Percentiles rank a stretch among this genome's conserved stretches.
These are phyloP conservation scores for Sporothrix protearum DNA, from an alignment of 2,329 filamentous ascomycete species.

Conservation along the genomic window DNA sequence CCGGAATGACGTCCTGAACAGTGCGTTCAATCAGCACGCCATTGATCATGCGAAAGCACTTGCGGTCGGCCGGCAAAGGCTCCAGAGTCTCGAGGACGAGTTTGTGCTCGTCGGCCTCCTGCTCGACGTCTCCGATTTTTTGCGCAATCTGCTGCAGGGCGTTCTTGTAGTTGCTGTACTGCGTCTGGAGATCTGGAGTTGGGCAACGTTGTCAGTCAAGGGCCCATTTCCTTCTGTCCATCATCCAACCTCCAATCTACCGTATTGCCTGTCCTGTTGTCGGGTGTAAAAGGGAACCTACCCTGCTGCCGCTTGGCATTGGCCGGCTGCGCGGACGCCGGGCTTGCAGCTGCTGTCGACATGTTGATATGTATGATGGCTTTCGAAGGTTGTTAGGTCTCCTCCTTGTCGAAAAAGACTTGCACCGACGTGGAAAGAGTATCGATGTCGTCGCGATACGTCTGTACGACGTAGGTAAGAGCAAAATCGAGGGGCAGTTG, in stretches of 20 bases:
- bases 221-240: background rate
- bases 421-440: background rate
- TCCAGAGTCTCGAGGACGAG: conserved; percentile 90
- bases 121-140: conserved; percentile 96
- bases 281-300: conserved; percentile 34
- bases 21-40: conserved; percentile 93
- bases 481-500: conserved; percentile 17
- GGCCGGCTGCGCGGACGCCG: conserved; percentile 19
- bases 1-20: conserved; percentile 85
- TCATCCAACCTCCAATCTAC: background rate
- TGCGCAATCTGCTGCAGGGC: conserved; percentile 86
- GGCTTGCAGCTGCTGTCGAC: conserved; percentile 21
- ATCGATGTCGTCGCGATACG: background rate
- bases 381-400: background rate
- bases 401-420: background rate
- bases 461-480: background rate
- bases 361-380: background rate
- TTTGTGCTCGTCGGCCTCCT: conserved; percentile 98
- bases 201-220: background rate
- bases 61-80: conserved; percentile 77
- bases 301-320: conserved; percentile 72
- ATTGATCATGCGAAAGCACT: conserved; percentile 99
- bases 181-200: conserved; percentile 67
- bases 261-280: background rate
- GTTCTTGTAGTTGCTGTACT: conserved; percentile 74